Conservation (phyloP, 768 basidiomycete species). For the Mycena polygramma region DNA sequence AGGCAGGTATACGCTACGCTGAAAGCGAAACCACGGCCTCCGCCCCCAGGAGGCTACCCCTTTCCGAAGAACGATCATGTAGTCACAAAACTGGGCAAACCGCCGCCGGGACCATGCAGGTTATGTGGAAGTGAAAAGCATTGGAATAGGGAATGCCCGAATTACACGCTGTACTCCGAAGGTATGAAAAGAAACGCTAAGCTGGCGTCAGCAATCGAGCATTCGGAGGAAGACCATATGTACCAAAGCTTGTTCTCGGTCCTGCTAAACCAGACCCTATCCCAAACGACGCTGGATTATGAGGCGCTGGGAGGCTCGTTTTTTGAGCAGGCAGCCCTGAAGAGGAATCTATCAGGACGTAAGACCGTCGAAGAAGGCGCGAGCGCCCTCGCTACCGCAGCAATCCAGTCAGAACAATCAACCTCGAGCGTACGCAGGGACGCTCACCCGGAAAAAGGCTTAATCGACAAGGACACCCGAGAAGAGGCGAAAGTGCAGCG, state of each 20-base stretch:
- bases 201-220: not conserved
- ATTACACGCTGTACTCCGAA: constrained; percentile 7
- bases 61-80: constrained; percentile 16
- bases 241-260: constrained; percentile 4
- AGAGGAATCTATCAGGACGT: not conserved
- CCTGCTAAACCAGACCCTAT: constrained; percentile 2
- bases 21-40: not conserved
- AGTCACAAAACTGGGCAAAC: not conserved
- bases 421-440: no score
- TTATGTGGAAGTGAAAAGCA: constrained; percentile 18
- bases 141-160: constrained; percentile 14
- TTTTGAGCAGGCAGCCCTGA: constrained; percentile 14
- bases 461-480: not conserved
- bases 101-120: constrained; percentile 6
- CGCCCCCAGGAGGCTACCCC: constrained; percentile 2
- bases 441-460: no score
- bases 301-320: not conserved
- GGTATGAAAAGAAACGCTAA: not conserved
- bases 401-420: no score
- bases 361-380: constrained; percentile 5
- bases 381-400: no score
- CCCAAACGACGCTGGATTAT: not conserved
- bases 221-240: constrained; percentile 4
- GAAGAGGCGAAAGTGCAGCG: not conserved
- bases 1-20: not conserved